These are phyloP conservation scores for Maudiozyma humilis DNA, from an alignment of 1,139 yeast species.

Conservation along the genomic window DNA sequence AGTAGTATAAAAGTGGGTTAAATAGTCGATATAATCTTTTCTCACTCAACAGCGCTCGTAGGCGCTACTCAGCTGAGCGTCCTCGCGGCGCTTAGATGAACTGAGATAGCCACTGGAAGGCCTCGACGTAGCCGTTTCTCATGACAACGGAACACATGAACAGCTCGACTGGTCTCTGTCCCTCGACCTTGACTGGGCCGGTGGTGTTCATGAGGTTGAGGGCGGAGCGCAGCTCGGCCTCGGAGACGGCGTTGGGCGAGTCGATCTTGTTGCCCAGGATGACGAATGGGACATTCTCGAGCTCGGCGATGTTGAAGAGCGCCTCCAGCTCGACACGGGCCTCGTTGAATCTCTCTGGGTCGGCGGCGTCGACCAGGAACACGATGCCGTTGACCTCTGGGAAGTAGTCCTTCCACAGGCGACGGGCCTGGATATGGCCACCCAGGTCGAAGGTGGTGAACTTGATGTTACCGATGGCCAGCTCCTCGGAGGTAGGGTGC, in stretches of 20 bases:
- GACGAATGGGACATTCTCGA: conserved; percentile 81
- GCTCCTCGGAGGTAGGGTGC: conserved; percentile 97
- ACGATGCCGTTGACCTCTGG: conserved; percentile 98
- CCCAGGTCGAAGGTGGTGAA: conserved; percentile 98
- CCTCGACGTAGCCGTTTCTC: conserved; percentile 96
- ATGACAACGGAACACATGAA: conserved; percentile 96
- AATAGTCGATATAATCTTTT: too few relatives aligned
- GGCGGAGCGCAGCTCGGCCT: conserved; percentile 86
- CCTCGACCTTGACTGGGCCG: conserved; percentile 70
- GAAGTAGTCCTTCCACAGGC: conserved; percentile 98
- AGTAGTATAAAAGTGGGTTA: not conserved
- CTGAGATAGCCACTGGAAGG: conserved; percentile 93
- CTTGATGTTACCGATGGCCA: conserved; percentile 91
- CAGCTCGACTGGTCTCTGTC: conserved; percentile 86
- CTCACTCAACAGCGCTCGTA: too few relatives aligned
- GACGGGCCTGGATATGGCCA: conserved; percentile 97
- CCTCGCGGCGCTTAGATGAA: too few relatives aligned
- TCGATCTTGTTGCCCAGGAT: conserved; percentile 95
- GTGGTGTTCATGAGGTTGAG: conserved; percentile 83
- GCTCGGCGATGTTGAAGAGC: conserved; percentile 83
- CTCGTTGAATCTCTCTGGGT: conserved; percentile 89
- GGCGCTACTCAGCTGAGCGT: too few relatives aligned
- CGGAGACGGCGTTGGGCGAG: conserved; percentile 87
- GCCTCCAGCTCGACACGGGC: conserved; percentile 92
- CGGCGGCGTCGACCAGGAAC: conserved; percentile 94